Base-by-base conservation (phyloP, 768 basidiomycete genomes). In the Leccinum uliginosum region DNA sequence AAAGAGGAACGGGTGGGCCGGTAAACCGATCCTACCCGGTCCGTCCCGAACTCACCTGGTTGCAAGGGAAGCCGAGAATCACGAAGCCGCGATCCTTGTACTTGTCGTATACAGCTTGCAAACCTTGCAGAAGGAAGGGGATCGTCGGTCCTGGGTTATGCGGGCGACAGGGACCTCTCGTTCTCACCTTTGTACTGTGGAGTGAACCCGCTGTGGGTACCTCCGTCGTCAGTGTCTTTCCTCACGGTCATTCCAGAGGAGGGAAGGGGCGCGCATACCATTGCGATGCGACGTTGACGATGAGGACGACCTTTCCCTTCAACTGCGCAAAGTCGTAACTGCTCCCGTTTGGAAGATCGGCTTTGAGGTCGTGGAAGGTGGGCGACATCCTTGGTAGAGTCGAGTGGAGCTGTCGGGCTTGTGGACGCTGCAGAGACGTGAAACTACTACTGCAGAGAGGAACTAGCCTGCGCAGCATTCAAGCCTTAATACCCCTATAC, bases 61-160 rank as follows among this genome's bases (percentile, higher is more conserved):
- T 92, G 73, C 86, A 93, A 11, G 95, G 95, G 79, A 96, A 96
- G 3, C 93, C 93, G 51, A 97, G 79, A 55, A 97, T 83, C 50
- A 85, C 79, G 46, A 96, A 78, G 6, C 79, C 90, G 54, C 80
- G 75, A 51, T 86, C 86, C 67, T 88, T 85, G 77, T 92, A 89
- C 68, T 89, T 89, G 54, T 93, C 81, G 71, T 95, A 83, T 17
- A 94, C 76, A 17, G 74, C 73, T 72, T 98, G 90, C 23, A 98
- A 83, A 47, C 91, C 93, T 80, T 64, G 51, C 21, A 19, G 11
- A 14, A 45, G 44, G 19, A 4, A 26, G 12, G n/a, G n/a, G 29
- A 27, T 38, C 47, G 47, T 32, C 43, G 8, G 38, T 54, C 44
- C 9, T 26, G 12, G 14, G 32, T 38, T 38, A 38, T 38, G 12